phyloP scores from a whole-genome alignment of 2,329 filamentous ascomycete genomes.

The Aspergillus neotritici region DNA sequence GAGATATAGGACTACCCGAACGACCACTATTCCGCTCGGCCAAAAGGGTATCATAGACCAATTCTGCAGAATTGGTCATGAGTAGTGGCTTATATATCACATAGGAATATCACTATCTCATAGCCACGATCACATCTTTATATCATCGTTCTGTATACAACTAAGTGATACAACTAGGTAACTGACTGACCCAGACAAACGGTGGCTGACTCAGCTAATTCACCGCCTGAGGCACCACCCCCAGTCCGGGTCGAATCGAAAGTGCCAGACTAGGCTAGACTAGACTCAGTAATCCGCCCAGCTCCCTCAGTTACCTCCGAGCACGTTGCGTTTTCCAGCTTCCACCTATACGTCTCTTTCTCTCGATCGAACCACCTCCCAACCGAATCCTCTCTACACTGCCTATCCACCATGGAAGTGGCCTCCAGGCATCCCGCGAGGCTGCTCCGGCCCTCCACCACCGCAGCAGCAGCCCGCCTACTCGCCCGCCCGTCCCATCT shows the following conservation, averaged over 20 bases:
- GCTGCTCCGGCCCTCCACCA: conserved; percentile 26
- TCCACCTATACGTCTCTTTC: not conserved
- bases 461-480: conserved; percentile 3
- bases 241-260: conserved; percentile 5
- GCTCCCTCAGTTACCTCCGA: conserved; percentile 10
- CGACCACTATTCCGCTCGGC: too few relatives aligned
- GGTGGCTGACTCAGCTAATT: conserved; percentile 7
- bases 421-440: conserved; percentile 31
- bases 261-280: conserved; percentile 12
- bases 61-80: too few relatives aligned
- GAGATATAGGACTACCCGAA: too few relatives aligned
- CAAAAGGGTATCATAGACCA: too few relatives aligned
- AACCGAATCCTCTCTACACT: not conserved
- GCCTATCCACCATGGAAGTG: conserved; percentile 30
- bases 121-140: too few relatives aligned
- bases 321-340: conserved; percentile 9
- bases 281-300: conserved; percentile 8
- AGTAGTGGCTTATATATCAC: too few relatives aligned
- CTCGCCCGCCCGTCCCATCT: conserved; percentile 21
- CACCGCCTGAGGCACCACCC: conserved; percentile 23
- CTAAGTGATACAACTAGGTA: too few relatives aligned
- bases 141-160: too few relatives aligned
- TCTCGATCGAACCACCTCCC: conserved; percentile 1
- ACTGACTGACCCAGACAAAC: not conserved
- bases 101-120: too few relatives aligned